Percentiles rank a stretch among this genome's conserved stretches.
Evolutionary conservation across 352 stramenopile genomes (phyloP).

Genomic region (Pythium utonaiense): DNA sequence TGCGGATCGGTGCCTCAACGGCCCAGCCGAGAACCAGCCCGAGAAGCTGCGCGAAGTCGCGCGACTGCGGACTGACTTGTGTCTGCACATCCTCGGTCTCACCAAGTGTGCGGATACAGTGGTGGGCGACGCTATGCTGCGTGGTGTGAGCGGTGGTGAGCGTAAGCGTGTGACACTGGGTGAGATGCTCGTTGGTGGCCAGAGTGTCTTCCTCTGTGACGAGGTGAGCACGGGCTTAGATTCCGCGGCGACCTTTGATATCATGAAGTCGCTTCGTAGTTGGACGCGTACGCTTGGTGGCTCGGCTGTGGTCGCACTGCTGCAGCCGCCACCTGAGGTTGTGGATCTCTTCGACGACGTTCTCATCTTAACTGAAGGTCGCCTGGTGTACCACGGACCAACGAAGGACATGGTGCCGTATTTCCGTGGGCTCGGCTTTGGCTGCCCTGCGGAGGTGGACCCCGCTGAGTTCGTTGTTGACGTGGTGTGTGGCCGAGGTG

Average conservation of each 20-base stretch:
- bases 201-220: slow-evolving; percentile 78
- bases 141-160: slow-evolving; percentile 87
- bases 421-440: slow-evolving; percentile 61
- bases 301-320: slow-evolving; percentile 31
- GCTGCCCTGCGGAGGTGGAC: slow-evolving; percentile 28
- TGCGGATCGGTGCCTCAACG: slow-evolving; percentile 85
- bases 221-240: slow-evolving; percentile 91
- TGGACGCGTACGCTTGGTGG: slow-evolving; percentile 34
- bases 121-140: slow-evolving; percentile 80
- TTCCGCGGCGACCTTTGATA: slow-evolving; percentile 88
- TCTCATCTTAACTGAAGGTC: slow-evolving; percentile 83
- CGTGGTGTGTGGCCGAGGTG: slow-evolving; percentile 30
- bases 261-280: slow-evolving; percentile 47
- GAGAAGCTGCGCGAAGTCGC: slow-evolving; percentile 59
- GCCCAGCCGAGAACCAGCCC: slow-evolving; percentile 39
- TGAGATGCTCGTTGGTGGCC: slow-evolving; percentile 83
- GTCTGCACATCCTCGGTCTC: slow-evolving; percentile 67
- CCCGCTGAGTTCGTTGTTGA: slow-evolving; percentile 37
- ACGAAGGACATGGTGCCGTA: slow-evolving; percentile 46
- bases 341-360: slow-evolving; percentile 93
- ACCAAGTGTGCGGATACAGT: slow-evolving; percentile 80
- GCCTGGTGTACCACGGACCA: slow-evolving; percentile 84
- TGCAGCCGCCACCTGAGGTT: slow-evolving; percentile 75
- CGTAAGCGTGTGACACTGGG: slow-evolving; percentile 82
- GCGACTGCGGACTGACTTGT: slow-evolving; percentile 46